These are phyloP conservation scores for Botryotinia convoluta DNA, from an alignment of 2,329 filamentous ascomycete genomes.

Conservation along the genomic window DNA sequence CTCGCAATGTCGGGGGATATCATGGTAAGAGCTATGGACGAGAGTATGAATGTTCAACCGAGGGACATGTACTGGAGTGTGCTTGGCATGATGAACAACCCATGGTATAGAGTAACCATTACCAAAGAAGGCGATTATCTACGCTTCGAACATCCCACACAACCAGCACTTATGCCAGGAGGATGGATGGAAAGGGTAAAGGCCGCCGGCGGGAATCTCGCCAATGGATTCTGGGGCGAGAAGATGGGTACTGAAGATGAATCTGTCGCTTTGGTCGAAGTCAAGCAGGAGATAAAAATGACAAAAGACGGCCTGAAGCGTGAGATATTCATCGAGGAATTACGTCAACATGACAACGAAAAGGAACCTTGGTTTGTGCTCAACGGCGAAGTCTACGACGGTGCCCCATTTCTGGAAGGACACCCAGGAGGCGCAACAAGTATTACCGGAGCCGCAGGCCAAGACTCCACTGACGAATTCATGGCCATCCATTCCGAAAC, in stretches of 20 bases:
- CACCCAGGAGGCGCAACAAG: constrained; percentile 86
- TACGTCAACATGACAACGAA: constrained; percentile 64
- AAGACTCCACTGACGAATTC: constrained; percentile 85
- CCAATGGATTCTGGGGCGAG: constrained; percentile 85
- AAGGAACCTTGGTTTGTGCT: constrained; percentile 82
- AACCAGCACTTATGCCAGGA: constrained; percentile 70
- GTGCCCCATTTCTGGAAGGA: constrained; percentile 72
- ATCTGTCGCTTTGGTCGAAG: constrained; percentile 47
- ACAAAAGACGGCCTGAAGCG: constrained; percentile 63
- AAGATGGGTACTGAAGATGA: constrained; percentile 53
- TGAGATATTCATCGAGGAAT: constrained; percentile 66
- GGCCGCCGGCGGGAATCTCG: constrained; percentile 73
- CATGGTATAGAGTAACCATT: constrained; percentile 83
- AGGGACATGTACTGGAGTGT: constrained; percentile 96
- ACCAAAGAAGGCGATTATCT: constrained; percentile 62
- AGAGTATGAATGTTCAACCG: constrained; percentile 80
- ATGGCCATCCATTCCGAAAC: constrained; percentile 93
- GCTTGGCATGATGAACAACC: constrained; percentile 97
- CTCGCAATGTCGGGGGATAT: constrained; percentile 67
- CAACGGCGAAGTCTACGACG: constrained; percentile 85
- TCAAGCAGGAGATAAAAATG: constrained; percentile 70
- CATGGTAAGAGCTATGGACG: constrained; percentile 84
- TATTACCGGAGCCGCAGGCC: constrained; percentile 76
- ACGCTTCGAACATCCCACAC: constrained; percentile 84
- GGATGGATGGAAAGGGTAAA: constrained; percentile 96